These are phyloP conservation scores for Cryptococcus sp. DNA, from an alignment of 1,284 basidiomycete genomes.

Conservation along the genomic window DNA sequence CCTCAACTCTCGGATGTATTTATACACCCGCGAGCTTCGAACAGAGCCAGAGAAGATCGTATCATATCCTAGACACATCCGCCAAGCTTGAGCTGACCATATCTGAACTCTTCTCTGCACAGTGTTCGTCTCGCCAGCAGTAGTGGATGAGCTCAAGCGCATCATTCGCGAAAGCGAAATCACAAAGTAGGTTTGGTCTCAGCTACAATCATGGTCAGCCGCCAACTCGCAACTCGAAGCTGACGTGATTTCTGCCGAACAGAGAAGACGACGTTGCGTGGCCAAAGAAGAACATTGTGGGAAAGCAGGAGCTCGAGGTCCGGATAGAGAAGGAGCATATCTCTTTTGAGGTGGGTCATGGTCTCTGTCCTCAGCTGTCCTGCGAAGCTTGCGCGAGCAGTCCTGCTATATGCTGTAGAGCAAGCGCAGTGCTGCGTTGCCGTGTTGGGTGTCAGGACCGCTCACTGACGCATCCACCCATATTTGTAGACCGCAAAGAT, in stretches of 20 bases:
- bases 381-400: too few species aligned
- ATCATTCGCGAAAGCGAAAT: constrained; percentile 96
- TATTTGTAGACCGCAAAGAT: constrained; percentile 87
- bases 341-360: constrained; percentile 82
- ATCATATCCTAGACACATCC: too few species aligned
- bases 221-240: neutral
- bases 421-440: neutral
- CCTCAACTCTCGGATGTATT: too few species aligned
- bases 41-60: too few species aligned
- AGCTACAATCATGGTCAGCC: neutral
- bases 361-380: neutral
- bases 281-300: constrained; percentile 98
- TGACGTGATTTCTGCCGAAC: constrained; percentile 7
- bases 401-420: neutral
- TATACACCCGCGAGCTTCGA: too few species aligned
- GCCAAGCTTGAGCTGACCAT: too few species aligned
- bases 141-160: constrained; percentile 89
- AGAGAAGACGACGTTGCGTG: constrained; percentile 98
- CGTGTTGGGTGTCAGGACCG: neutral
- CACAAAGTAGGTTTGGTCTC: constrained; percentile 68
- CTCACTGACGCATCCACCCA: neutral
- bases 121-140: constrained; percentile 94
- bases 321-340: constrained; percentile 93
- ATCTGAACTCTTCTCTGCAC: constrained; percentile 2
- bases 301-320: constrained; percentile 96